Conservation (phyloP, 2,329 filamentous ascomycete species). For the Fusarium scirpi region DNA sequence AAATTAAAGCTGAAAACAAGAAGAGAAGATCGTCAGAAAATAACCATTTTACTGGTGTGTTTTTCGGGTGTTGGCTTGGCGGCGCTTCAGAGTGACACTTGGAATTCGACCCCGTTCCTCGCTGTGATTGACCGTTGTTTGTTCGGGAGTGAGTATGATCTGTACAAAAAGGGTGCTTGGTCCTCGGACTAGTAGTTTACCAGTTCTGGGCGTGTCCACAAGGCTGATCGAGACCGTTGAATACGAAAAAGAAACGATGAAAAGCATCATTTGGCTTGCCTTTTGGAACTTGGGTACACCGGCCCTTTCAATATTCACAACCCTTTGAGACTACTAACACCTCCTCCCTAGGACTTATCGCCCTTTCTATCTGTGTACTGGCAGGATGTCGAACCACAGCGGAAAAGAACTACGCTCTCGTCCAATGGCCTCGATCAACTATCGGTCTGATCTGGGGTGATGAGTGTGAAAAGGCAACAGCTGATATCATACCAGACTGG, state of each 20-base stretch:
- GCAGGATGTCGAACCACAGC: constrained; percentile 26
- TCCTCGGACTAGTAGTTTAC: neutral
- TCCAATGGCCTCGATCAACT: constrained; percentile 38
- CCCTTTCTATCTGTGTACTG: constrained; percentile 35
- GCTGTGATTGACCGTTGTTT: neutral
- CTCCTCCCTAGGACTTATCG: constrained; percentile 17
- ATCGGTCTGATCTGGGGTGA: constrained; percentile 29
- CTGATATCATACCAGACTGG: constrained; percentile 20
- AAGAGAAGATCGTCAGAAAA: neutral
- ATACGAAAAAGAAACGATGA: constrained; percentile 9
- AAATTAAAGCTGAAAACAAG: constrained; percentile 8
- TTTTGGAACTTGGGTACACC: constrained; percentile 28
- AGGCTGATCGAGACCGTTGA: neutral
- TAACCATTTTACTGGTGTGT: neutral
- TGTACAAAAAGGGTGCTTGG: neutral
- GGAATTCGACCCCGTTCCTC: neutral
- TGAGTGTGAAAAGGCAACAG: constrained; percentile 27
- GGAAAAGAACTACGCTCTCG: constrained; percentile 33
- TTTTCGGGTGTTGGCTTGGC: neutral
- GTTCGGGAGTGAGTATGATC: neutral
- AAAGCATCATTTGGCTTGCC: constrained; percentile 2
- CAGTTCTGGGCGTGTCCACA: neutral
- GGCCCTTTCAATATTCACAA: rapidly evolving
- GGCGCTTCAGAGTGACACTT: neutral
- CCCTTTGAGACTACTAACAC: neutral